Conservation (phyloP, 768 basidiomycete species). For the Paxillus involutus region DNA sequence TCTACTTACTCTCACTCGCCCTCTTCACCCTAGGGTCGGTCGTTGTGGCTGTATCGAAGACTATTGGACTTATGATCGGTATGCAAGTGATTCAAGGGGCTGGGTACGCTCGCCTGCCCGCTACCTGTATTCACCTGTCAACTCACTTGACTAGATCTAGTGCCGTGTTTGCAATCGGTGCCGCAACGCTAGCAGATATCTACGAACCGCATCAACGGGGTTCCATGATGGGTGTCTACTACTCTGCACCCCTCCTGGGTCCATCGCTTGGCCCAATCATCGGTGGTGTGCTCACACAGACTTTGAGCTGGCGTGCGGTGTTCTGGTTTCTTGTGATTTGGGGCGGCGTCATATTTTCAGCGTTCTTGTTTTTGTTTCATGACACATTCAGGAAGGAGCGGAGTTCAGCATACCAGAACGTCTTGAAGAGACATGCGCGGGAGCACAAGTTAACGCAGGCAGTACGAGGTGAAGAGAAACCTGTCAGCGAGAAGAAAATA, state of each 20-base stretch:
- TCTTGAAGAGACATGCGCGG: slow-evolving; percentile 46
- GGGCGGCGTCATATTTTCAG: slow-evolving; percentile 50
- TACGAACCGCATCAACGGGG: slow-evolving; percentile 76
- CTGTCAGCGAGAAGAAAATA: slow-evolving; percentile 5
- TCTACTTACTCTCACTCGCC: slow-evolving; percentile 54
- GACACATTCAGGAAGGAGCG: slow-evolving; percentile 87
- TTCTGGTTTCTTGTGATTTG: slow-evolving; percentile 83
- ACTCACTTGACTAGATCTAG: slow-evolving; percentile 43
- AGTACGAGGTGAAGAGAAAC: slow-evolving; percentile 1
- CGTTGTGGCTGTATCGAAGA: slow-evolving; percentile 55
- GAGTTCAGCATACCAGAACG: slow-evolving; percentile 75
- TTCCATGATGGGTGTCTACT: slow-evolving; percentile 79
- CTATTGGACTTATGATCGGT: slow-evolving; percentile 58
- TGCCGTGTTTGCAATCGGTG: slow-evolving; percentile 66
- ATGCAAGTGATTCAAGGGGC: slow-evolving; percentile 66
- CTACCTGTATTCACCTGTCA: background rate
- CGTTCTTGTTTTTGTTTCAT: slow-evolving; percentile 70
- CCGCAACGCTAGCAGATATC: slow-evolving; percentile 78
- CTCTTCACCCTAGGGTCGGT: slow-evolving; percentile 58
- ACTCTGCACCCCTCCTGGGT: slow-evolving; percentile 76
- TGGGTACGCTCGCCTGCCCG: slow-evolving; percentile 41
- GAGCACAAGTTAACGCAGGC: slow-evolving; percentile 11
- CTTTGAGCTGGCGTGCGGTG: slow-evolving; percentile 75
- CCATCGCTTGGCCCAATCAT: slow-evolving; percentile 67
- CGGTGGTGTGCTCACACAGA: slow-evolving; percentile 68